These are phyloP conservation scores for Alternaria metachromatica DNA, from an alignment of 2,329 filamentous ascomycete genomes.

Conservation along the genomic window DNA sequence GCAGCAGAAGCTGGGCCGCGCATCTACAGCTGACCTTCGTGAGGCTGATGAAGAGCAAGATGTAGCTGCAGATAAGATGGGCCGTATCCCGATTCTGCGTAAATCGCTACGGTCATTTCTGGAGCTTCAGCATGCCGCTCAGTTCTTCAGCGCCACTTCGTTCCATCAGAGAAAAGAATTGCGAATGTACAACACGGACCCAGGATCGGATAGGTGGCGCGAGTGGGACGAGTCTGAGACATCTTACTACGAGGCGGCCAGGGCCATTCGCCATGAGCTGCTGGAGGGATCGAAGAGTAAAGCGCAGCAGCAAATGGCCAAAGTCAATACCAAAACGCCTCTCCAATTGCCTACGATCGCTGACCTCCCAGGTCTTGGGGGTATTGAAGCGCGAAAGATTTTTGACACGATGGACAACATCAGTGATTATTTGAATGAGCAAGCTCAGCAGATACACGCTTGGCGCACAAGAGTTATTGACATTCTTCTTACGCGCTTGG, in stretches of 20 bases:
- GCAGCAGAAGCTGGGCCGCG: slow-evolving; percentile 45
- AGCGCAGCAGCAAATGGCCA: slow-evolving; percentile 70
- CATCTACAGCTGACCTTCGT: slow-evolving; percentile 38
- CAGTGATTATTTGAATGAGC: slow-evolving; percentile 70
- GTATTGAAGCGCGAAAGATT: slow-evolving; percentile 74
- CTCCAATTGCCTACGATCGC: slow-evolving; percentile 50
- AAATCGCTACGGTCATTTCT: slow-evolving; percentile 74
- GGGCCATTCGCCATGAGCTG: slow-evolving; percentile 77
- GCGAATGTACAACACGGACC: slow-evolving; percentile 65
- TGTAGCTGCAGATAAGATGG: slow-evolving; percentile 48
- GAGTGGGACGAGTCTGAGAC: slow-evolving; percentile 73
- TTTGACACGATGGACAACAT: slow-evolving; percentile 71
- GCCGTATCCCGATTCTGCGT: slow-evolving; percentile 64
- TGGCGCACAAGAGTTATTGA: slow-evolving; percentile 78
- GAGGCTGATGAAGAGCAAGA: slow-evolving; percentile 47
- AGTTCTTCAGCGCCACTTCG: slow-evolving; percentile 85
- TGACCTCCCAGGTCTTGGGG: slow-evolving; percentile 65
- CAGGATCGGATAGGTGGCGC: slow-evolving; percentile 71
- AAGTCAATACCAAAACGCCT: slow-evolving; percentile 41
- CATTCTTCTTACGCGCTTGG: slow-evolving; percentile 74
- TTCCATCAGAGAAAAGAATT: slow-evolving; percentile 79
- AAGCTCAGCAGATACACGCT: slow-evolving; percentile 72
- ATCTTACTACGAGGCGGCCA: slow-evolving; percentile 78
- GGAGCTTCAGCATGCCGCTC: slow-evolving; percentile 80
- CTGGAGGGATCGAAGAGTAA: slow-evolving; percentile 65